phyloP scores from a whole-genome alignment of 2,329 filamentous ascomycete species.

The Emydomyces testavorans region DNA sequence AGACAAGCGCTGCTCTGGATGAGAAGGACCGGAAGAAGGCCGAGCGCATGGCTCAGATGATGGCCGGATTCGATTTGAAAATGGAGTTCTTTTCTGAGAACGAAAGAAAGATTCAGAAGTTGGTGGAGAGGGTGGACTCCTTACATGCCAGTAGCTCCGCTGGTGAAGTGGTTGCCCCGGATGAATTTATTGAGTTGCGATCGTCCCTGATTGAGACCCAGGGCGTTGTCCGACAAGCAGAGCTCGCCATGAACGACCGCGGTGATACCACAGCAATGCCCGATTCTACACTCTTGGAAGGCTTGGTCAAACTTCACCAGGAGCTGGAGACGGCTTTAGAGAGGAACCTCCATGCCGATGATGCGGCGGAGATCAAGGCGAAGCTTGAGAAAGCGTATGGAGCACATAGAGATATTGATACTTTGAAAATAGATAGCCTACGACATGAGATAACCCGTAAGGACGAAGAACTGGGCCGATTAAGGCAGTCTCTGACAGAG shows the following conservation, averaged over 20 bases:
- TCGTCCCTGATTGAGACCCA: conserved; percentile 77
- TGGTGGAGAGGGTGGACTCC: conserved; percentile 71
- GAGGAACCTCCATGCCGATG: conserved; percentile 63
- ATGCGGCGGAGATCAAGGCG: conserved; percentile 74
- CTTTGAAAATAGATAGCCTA: conserved; percentile 63
- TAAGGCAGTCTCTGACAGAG: conserved; percentile 63
- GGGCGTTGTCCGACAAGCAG: conserved; percentile 82
- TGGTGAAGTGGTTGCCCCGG: conserved; percentile 68
- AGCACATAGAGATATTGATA: conserved; percentile 61
- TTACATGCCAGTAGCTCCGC: conserved; percentile 64
- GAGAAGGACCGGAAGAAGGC: conserved; percentile 99
- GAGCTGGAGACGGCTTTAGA: conserved; percentile 77
- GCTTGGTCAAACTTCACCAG: conserved; percentile 60
- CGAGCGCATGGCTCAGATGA: conserved; percentile 99
- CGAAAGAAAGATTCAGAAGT: conserved; percentile 69
- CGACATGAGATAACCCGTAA: conserved; percentile 65
- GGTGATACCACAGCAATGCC: conserved; percentile 25
- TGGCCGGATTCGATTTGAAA: conserved; percentile 94
- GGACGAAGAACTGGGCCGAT: conserved; percentile 66
- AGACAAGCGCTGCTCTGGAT: conserved; percentile 76
- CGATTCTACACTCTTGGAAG: conserved; percentile 63
- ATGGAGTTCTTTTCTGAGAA: conserved; percentile 89
- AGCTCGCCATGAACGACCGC: conserved; percentile 69
- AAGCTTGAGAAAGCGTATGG: conserved; percentile 66
- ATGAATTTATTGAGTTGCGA: conserved; percentile 67